Conservation (phyloP, 305 asterid species). For the Fraxinus angustifolia region DNA sequence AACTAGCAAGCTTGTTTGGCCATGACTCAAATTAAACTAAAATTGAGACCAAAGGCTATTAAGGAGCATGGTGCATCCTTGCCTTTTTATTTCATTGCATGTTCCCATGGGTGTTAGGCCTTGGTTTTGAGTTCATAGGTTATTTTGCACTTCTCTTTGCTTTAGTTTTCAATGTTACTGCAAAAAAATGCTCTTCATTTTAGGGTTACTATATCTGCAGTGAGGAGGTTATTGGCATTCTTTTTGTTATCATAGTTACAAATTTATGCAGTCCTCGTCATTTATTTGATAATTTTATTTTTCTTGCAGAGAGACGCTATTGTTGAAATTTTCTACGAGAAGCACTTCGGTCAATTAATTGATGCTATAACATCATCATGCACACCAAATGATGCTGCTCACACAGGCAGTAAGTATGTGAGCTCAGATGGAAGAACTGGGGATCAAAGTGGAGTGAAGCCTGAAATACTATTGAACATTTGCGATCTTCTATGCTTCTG, state of each 20-base stretch:
- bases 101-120: not conserved
- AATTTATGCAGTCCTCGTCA: constrained; percentile 2
- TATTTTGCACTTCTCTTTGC: not conserved
- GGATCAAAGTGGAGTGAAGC: constrained; percentile 55
- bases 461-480: constrained; percentile 81
- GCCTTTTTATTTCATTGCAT: not conserved
- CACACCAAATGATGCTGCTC: constrained; percentile 39
- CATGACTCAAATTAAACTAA: constrained; percentile 7
- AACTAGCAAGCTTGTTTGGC: constrained; percentile 2
- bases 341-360: constrained; percentile 74
- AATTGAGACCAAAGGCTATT: constrained; percentile 11
- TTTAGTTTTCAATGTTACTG: not conserved
- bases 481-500: constrained; percentile 97
- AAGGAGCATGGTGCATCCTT: not conserved
- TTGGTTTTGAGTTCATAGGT: not conserved
- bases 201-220: not conserved
- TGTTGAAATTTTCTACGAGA: constrained; percentile 90
- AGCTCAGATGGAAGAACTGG: constrained; percentile 44
- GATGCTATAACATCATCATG: constrained; percentile 80
- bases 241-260: not conserved
- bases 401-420: constrained; percentile 35
- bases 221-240: not conserved
- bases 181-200: not conserved
- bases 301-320: constrained; percentile 73
- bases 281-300: constrained; percentile 28